Evolutionary conservation across 1,284 basidiomycete genomes (phyloP).

Genomic region (Pseudozyma thailandica): DNA sequence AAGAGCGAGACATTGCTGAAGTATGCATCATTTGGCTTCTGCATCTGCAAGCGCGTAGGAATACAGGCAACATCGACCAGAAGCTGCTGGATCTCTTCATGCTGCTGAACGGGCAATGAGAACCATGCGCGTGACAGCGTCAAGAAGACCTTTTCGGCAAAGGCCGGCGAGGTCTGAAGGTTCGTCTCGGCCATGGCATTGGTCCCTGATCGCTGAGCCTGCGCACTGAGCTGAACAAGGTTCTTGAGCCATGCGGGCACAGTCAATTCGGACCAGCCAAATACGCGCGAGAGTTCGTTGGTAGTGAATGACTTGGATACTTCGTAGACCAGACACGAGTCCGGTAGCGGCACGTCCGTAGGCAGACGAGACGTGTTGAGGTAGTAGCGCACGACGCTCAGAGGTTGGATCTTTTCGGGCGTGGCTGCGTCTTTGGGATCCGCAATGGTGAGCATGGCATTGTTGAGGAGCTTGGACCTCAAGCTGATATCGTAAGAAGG

Average conservation of each 20-base stretch:
- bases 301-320: slow-evolving; percentile 74
- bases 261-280: slow-evolving; percentile 82
- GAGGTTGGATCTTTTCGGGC: slow-evolving; percentile 60
- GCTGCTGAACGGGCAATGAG: slow-evolving; percentile 74
- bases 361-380: slow-evolving; percentile 81
- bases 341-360: slow-evolving; percentile 82
- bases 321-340: slow-evolving; percentile 79
- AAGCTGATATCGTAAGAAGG: slow-evolving; percentile 64
- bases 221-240: slow-evolving; percentile 72
- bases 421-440: slow-evolving; percentile 25
- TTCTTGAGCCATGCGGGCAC: slow-evolving; percentile 81
- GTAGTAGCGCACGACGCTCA: slow-evolving; percentile 79
- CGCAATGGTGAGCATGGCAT: slow-evolving; percentile 52
- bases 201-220: slow-evolving; percentile 66
- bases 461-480: slow-evolving; percentile 59
- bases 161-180: slow-evolving; percentile 76
- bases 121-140: slow-evolving; percentile 82
- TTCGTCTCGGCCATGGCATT: slow-evolving; percentile 72
- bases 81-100: slow-evolving; percentile 73
- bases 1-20: slow-evolving; percentile 89
- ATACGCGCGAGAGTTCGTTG: slow-evolving; percentile 65
- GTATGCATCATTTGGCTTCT: slow-evolving; percentile 81
- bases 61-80: slow-evolving; percentile 80
- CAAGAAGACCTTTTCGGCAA: slow-evolving; percentile 83
- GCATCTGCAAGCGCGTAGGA: slow-evolving; percentile 84